A percentile compares a stretch with the other conserved stretches of the same genome.
Evolutionary conservation across 2,329 filamentous ascomycete genomes (phyloP).

Genomic region (Phialemonium atrogriseum): DNA sequence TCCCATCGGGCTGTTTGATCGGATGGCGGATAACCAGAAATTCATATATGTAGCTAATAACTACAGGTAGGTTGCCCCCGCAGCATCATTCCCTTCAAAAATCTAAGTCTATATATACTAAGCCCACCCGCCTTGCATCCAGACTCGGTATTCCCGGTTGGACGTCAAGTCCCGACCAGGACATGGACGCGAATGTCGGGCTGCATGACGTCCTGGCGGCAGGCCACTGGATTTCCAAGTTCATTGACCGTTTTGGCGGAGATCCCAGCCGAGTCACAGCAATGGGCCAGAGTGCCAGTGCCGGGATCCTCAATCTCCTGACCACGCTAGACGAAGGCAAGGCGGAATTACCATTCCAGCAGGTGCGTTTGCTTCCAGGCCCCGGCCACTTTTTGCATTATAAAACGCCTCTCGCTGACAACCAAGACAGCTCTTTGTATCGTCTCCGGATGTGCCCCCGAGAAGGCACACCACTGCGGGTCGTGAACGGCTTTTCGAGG

Average conservation of each 20-base stretch:
- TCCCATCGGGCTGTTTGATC: conserved; percentile 12
- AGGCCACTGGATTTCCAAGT: conserved; percentile 9
- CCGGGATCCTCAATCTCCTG: conserved; percentile 45
- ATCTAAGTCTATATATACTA: too few relatives aligned
- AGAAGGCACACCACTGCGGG: too few relatives aligned
- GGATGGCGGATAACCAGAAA: conserved; percentile 5
- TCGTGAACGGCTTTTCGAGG: too few relatives aligned
- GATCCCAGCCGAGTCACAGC: conserved; percentile 40
- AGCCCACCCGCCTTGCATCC: too few relatives aligned
- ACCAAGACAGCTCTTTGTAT: too few relatives aligned
- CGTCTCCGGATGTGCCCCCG: too few relatives aligned
- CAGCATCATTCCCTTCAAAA: too few relatives aligned
- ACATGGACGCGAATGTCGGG: conserved; percentile 12
- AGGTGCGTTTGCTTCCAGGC: too few relatives aligned
- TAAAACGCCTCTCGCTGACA: too few relatives aligned
- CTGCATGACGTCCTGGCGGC: conserved; percentile 12
- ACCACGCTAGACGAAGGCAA: conserved; percentile 34
- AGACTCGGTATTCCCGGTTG: conserved; percentile 11
- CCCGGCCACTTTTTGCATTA: too few relatives aligned
- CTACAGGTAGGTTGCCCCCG: too few relatives aligned
- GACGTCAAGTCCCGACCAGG: conserved; percentile 7
- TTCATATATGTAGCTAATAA: conserved; percentile 14
- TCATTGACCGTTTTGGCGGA: conserved; percentile 48
- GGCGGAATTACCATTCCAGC: conserved; percentile 28
- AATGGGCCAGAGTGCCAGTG: conserved; percentile 42